These are phyloP conservation scores for Phallus indusiatus DNA, from an alignment of 768 basidiomycete genomes.

Conservation along the genomic window DNA sequence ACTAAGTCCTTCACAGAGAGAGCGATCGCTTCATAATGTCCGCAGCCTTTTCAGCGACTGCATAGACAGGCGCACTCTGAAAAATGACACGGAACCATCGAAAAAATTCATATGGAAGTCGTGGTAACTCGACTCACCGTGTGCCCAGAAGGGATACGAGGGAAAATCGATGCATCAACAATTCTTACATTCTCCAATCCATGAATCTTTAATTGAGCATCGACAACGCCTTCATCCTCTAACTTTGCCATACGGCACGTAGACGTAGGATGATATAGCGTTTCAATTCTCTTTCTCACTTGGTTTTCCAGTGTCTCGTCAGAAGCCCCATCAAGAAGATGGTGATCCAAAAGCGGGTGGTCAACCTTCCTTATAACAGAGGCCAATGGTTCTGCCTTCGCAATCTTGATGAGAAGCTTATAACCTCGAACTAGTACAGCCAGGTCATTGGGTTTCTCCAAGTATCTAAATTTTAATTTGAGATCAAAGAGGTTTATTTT, in stretches of 20 bases:
- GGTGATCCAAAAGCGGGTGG: constrained; percentile 3
- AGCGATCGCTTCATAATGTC: constrained; percentile 18
- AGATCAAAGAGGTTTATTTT: background rate
- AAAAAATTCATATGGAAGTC: background rate
- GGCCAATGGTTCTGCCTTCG: constrained; percentile 3
- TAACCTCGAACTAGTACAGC: constrained; percentile 8
- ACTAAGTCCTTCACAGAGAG: background rate
- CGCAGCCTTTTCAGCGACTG: constrained; percentile 24
- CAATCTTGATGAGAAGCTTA: constrained; percentile 1
- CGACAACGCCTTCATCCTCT: constrained; percentile 9
- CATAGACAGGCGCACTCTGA: constrained; percentile 19
- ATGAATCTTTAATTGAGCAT: constrained; percentile 9
- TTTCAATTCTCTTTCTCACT: constrained; percentile 6
- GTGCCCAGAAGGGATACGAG: constrained; percentile 8
- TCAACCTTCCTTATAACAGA: background rate
- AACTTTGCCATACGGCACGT: constrained; percentile 11
- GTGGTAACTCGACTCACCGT: background rate
- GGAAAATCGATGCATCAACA: constrained; percentile 10
- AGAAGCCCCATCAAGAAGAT: constrained; percentile 1
- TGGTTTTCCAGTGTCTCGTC: constrained; percentile 6
- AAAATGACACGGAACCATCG: background rate
- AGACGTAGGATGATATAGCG: constrained; percentile 10
- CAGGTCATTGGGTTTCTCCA: background rate
- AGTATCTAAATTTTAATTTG: background rate
- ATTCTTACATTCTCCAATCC: constrained; percentile 10